A percentile compares a stretch with the other conserved stretches of the same genome.
Evolutionary conservation across 805 yeast genomes (phyloP).

Genomic region (Lachancea lanzarotensis): DNA sequence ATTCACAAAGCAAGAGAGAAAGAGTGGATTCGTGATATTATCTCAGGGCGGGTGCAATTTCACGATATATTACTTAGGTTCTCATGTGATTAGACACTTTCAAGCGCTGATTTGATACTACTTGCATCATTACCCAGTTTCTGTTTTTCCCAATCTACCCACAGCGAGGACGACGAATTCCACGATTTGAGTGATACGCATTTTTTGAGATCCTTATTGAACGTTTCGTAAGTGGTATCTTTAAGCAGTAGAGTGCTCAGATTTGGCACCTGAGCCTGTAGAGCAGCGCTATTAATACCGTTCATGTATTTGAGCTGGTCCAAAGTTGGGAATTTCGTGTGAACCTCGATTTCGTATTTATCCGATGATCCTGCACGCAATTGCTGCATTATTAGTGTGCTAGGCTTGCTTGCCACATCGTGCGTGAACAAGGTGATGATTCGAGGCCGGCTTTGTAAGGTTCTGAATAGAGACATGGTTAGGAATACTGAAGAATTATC

Average conservation of each 20-base stretch:
- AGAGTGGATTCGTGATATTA: too few relatives aligned
- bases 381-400: slow-evolving; percentile 12
- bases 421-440: slow-evolving; percentile 40
- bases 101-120: slow-evolving; percentile 11
- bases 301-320: slow-evolving; percentile 29
- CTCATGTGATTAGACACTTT: not conserved
- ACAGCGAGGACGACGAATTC: slow-evolving; percentile 21
- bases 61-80: too few relatives aligned
- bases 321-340: slow-evolving; percentile 23
- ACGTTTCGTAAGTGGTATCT: slow-evolving; percentile 14
- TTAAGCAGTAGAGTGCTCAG: slow-evolving; percentile 13
- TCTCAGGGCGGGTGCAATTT: too few relatives aligned
- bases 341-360: slow-evolving; percentile 20
- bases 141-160: slow-evolving; percentile 34
- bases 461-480: slow-evolving; percentile 43
- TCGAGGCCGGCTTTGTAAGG: slow-evolving; percentile 41
- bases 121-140: slow-evolving; percentile 22
- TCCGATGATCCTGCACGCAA: slow-evolving; percentile 14
- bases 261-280: slow-evolving; percentile 17
- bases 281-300: slow-evolving; percentile 11
- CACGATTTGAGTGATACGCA: slow-evolving; percentile 20
- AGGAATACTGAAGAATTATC: too few relatives aligned
- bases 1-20: too few relatives aligned
- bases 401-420: slow-evolving; percentile 23
- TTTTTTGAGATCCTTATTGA: slow-evolving; percentile 19